Evolutionary conservation across 768 basidiomycete genomes (phyloP).

Genomic region (Naganishia antarctica): DNA sequence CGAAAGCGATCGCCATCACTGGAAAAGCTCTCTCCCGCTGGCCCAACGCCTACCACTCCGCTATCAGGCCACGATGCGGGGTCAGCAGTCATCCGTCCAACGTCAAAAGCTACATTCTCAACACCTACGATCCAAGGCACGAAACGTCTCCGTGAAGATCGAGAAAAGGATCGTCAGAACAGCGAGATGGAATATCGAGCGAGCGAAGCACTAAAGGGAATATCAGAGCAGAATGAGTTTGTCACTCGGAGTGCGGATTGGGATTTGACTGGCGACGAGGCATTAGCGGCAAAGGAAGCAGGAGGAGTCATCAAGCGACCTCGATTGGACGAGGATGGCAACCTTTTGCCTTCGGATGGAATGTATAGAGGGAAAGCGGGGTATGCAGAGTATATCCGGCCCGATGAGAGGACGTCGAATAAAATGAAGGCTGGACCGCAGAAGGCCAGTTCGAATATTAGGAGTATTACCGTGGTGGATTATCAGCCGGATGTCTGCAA

Average conservation of each 20-base stretch:
- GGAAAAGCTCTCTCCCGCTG: neutral
- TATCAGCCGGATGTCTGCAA: conserved; percentile 99
- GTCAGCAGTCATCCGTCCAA: conserved; percentile 63
- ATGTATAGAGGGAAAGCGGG: conserved; percentile 70
- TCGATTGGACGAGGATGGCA: conserved; percentile 57
- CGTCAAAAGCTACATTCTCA: conserved; percentile 57
- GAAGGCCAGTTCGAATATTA: conserved; percentile 69
- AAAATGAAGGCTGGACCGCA: conserved; percentile 74
- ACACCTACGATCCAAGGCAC: conserved; percentile 76
- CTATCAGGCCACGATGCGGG: neutral
- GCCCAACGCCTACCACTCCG: conserved; percentile 12
- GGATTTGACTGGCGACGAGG: conserved; percentile 73
- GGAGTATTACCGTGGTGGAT: conserved; percentile 90
- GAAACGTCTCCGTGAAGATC: conserved; percentile 57
- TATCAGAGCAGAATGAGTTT: conserved; percentile 63
- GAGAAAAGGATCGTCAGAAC: conserved; percentile 46
- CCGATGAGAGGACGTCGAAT: conserved; percentile 61
- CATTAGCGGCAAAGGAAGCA: conserved; percentile 57
- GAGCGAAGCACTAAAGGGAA: conserved; percentile 47
- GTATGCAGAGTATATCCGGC: conserved; percentile 62
- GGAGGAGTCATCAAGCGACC: conserved; percentile 22
- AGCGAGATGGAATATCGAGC: conserved; percentile 54
- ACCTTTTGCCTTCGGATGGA: conserved; percentile 66
- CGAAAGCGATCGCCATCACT: conserved; percentile 73
- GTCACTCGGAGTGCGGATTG: conserved; percentile 64